Conservation (phyloP, 2,329 filamentous ascomycete species). For the Aspergillus tanneri region DNA sequence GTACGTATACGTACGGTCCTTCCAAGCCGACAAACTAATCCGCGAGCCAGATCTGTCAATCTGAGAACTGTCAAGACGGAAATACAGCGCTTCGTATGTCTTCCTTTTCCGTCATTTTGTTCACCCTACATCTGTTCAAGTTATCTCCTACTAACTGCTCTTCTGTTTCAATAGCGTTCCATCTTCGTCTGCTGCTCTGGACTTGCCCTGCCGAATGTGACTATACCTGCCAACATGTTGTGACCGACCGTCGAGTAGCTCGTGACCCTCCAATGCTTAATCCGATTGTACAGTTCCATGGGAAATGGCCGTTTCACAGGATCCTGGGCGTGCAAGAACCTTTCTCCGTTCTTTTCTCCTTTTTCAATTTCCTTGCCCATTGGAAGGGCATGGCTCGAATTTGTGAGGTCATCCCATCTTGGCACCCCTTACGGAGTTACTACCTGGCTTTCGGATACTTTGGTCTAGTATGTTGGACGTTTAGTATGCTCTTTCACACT, state of each 20-base stretch:
- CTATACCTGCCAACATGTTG: slow-evolving; percentile 93
- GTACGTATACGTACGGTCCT: slow-evolving; percentile 50
- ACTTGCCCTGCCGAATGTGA: slow-evolving; percentile 92
- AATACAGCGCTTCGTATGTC: slow-evolving; percentile 69
- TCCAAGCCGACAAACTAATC: slow-evolving; percentile 17
- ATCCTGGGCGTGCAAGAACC: slow-evolving; percentile 93
- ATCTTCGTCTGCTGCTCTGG: slow-evolving; percentile 87
- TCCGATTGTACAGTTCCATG: slow-evolving; percentile 86
- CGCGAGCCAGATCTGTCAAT: slow-evolving; percentile 66
- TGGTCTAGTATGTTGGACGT: slow-evolving; percentile 79
- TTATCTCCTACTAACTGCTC: slow-evolving; percentile 4
- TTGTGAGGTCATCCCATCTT: slow-evolving; percentile 65
- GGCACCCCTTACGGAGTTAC: slow-evolving; percentile 75
- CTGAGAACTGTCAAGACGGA: slow-evolving; percentile 72
- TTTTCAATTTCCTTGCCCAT: slow-evolving; percentile 88
- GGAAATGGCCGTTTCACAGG: slow-evolving; percentile 96
- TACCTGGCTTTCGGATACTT: slow-evolving; percentile 79
- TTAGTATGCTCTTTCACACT: slow-evolving; percentile 89
- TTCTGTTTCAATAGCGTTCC: slow-evolving; percentile 60
- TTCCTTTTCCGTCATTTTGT: slow-evolving; percentile 3
- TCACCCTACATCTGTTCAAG: slow-evolving; percentile 1
- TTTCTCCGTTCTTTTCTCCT: slow-evolving; percentile 86
- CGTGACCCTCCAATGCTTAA: slow-evolving; percentile 62
- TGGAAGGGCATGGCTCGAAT: slow-evolving; percentile 71
- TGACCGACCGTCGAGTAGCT: slow-evolving; percentile 70